Percentiles rank a stretch among this genome's conserved stretches.
phyloP scores from a whole-genome alignment of 768 basidiomycete species.

The Hygrocybe coccinea region DNA sequence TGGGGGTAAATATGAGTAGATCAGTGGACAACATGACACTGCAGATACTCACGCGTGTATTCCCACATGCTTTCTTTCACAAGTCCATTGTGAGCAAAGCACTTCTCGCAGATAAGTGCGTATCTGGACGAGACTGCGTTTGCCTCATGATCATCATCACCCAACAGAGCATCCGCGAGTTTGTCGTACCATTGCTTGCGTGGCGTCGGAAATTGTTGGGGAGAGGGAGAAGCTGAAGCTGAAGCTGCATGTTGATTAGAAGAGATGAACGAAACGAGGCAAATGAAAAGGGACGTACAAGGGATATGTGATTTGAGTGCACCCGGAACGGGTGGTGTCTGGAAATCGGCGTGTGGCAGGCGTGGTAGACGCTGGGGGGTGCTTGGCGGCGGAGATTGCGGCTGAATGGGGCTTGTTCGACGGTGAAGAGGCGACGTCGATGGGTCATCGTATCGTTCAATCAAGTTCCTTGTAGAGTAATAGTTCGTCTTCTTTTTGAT shows the following conservation, averaged over 20 bases:
- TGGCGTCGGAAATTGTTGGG: slow-evolving; percentile 39
- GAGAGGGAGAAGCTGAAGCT: slow-evolving; percentile 16
- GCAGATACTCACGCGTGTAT: slow-evolving; percentile 61
- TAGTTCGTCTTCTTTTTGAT: slow-evolving; percentile 98
- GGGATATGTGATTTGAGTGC: neutral
- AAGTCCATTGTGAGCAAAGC: slow-evolving; percentile 84
- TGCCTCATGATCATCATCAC: slow-evolving; percentile 57
- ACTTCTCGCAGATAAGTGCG: slow-evolving; percentile 84
- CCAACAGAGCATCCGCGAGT: slow-evolving; percentile 79
- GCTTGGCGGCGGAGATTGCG: slow-evolving; percentile 28
- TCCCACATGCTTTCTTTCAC: slow-evolving; percentile 80
- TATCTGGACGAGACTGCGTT: slow-evolving; percentile 53
- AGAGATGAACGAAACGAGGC: neutral
- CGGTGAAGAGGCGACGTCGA: slow-evolving; percentile 39
- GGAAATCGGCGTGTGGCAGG: neutral
- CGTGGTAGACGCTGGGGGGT: slow-evolving; percentile 21
- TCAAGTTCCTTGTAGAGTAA: slow-evolving; percentile 82
- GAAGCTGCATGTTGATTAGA: neutral
- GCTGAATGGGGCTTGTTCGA: slow-evolving; percentile 22
- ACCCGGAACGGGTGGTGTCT: neutral
- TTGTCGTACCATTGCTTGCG: slow-evolving; percentile 84
- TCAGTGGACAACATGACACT: slow-evolving; percentile 2
- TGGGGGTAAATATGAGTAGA: slow-evolving; percentile 23
- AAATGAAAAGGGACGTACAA: neutral
- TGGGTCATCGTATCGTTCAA: slow-evolving; percentile 83